A percentile compares a stretch with the other conserved stretches of the same genome.
These are phyloP conservation scores for Neocucurbitaria cava DNA, from an alignment of 2,329 filamentous ascomycete genomes.

Conservation along the genomic window DNA sequence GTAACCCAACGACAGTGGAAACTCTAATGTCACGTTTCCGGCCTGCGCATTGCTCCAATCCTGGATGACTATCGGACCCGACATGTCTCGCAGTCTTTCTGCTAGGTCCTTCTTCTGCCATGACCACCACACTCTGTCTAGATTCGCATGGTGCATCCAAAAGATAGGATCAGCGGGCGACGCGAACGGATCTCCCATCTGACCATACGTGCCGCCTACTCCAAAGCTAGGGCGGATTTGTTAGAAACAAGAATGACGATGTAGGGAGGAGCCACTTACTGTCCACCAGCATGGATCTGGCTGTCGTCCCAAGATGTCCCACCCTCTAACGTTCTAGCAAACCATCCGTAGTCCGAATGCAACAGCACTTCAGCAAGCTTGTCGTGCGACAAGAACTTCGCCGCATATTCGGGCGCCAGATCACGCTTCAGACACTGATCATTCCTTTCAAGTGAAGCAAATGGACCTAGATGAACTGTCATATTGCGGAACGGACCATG, in stretches of 20 bases:
- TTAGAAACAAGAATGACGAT: background rate
- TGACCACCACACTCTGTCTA: slow-evolving; percentile 56
- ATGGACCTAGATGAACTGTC: slow-evolving; percentile 3
- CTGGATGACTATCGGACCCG: slow-evolving; percentile 51
- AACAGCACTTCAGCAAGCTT: slow-evolving; percentile 2
- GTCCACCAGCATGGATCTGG: slow-evolving; percentile 10
- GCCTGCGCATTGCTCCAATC: slow-evolving; percentile 42
- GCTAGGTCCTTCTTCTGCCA: slow-evolving; percentile 53
- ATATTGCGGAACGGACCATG: slow-evolving; percentile 55
- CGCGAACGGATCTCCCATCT: slow-evolving; percentile 36
- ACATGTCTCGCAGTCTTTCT: slow-evolving; percentile 44
- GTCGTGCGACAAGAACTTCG: background rate
- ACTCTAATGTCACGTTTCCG: slow-evolving; percentile 51
- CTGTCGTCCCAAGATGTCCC: slow-evolving; percentile 7
- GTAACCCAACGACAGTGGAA: slow-evolving; percentile 45
- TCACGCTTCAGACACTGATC: slow-evolving; percentile 1
- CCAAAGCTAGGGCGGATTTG: background rate
- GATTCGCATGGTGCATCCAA: slow-evolving; percentile 54
- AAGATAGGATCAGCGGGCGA: slow-evolving; percentile 54
- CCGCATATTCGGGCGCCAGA: background rate
- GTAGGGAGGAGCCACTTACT: background rate
- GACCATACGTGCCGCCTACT: slow-evolving; percentile 5
- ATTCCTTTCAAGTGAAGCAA: background rate
- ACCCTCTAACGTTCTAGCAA: slow-evolving; percentile 6
- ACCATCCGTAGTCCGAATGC: slow-evolving; percentile 14